phyloP scores from a whole-genome alignment of 2,329 filamentous ascomycete genomes.

The Colletotrichum viniferum region DNA sequence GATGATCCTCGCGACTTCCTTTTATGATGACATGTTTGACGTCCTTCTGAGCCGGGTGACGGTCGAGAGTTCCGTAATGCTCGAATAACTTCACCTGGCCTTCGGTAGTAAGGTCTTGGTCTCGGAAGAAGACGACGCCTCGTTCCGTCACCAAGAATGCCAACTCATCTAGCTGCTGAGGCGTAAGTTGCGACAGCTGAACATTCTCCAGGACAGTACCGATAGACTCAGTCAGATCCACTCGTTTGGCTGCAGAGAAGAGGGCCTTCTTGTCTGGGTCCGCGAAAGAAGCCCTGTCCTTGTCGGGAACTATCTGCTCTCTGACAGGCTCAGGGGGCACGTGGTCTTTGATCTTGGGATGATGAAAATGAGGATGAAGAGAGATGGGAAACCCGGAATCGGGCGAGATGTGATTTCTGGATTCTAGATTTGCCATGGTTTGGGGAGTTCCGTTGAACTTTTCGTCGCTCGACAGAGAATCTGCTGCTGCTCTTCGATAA shows the following conservation, averaged over 20 bases:
- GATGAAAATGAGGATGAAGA: conserved; percentile 53
- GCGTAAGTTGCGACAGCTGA: conserved; percentile 49
- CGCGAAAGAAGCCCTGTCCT: conserved; percentile 44
- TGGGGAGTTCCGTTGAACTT: background rate
- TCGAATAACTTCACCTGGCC: conserved; percentile 48
- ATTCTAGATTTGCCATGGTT: conserved; percentile 43
- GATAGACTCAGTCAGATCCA: conserved; percentile 48
- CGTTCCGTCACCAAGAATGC: conserved; percentile 50
- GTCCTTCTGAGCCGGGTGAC: conserved; percentile 50
- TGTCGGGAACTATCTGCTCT: conserved; percentile 29
- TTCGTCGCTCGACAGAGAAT: background rate
- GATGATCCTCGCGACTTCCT: conserved; percentile 49
- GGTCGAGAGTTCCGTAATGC: conserved; percentile 52
- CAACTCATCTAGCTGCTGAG: conserved; percentile 53
- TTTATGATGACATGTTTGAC: conserved; percentile 47
- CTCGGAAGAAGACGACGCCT: conserved; percentile 52
- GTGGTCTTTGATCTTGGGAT: conserved; percentile 46
- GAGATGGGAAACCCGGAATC: conserved; percentile 52
- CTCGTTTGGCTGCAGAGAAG: conserved; percentile 39
- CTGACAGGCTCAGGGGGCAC: conserved; percentile 42
- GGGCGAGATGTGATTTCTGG: conserved; percentile 50
- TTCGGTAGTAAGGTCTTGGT: conserved; percentile 50
- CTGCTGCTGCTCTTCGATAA: background rate
- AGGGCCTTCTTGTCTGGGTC: conserved; percentile 49
- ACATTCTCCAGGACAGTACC: conserved; percentile 42